Evolutionary conservation across 1,139 yeast genomes (phyloP).

Genomic region (Suhomyces coccinellae): DNA sequence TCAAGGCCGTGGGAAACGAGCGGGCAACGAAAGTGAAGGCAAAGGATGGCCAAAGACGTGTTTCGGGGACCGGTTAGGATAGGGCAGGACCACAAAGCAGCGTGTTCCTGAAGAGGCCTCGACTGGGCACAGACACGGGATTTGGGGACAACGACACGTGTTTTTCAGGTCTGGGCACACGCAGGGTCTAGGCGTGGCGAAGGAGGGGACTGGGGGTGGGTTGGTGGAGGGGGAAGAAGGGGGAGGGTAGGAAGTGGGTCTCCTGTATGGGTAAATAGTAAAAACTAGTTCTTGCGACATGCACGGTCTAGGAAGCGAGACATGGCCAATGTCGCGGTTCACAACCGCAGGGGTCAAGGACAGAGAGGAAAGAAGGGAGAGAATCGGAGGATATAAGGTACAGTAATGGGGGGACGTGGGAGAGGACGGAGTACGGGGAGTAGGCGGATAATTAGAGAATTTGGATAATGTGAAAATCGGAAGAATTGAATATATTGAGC

Average conservation of each 20-base stretch:
- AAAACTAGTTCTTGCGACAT: conserved; percentile 8
- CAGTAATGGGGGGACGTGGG: no score
- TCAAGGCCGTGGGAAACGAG: neutral
- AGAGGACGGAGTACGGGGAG: no score
- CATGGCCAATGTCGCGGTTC: conserved; percentile 6
- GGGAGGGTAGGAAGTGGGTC: neutral
- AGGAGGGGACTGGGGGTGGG: neutral
- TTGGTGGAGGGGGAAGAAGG: neutral
- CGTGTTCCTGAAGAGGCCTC: neutral
- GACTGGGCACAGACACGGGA: neutral
- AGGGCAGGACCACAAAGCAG: neutral
- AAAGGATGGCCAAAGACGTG: neutral
- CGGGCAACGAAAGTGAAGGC: neutral
- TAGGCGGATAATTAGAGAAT: no score
- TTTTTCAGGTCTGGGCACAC: neutral
- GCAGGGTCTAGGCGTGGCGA: neutral
- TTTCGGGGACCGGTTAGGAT: neutral
- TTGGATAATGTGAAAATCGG: no score
- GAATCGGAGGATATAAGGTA: no score
- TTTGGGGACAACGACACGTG: neutral
- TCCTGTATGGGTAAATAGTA: conserved; percentile 6
- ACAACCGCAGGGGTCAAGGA: neutral
- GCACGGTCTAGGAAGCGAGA: neutral
- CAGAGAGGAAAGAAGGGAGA: neutral
- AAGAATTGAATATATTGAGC: no score